Percentiles rank a stretch among this genome's conserved stretches.
Conservation (phyloP, 768 basidiomycete species). For the Trametes cinnabarina region DNA sequence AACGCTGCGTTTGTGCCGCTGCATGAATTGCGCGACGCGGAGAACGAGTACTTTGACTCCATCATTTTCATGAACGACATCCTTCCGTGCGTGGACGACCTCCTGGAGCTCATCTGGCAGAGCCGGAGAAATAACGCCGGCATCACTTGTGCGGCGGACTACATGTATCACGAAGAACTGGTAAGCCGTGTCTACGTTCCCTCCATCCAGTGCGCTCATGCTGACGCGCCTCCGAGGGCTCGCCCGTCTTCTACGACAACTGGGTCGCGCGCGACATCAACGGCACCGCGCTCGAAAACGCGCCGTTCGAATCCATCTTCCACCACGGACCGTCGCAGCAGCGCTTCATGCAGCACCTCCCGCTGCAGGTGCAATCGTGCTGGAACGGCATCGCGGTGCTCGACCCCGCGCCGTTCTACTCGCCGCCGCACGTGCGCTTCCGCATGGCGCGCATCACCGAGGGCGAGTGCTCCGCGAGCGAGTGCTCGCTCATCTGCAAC, state of each 20-base stretch:
- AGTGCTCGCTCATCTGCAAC: constrained; percentile 97
- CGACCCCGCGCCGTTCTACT: constrained; percentile 95
- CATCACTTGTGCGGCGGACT: constrained; percentile 97
- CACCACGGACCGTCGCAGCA: constrained; percentile 73
- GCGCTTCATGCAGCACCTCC: constrained; percentile 89
- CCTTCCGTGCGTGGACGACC: constrained; percentile 94
- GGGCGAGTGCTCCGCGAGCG: constrained; percentile 90
- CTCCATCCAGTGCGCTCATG: not conserved
- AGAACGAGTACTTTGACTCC: constrained; percentile 93
- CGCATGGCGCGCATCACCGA: constrained; percentile 90
- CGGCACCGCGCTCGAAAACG: constrained; percentile 96
- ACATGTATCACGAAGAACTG: constrained; percentile 98
- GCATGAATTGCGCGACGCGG: constrained; percentile 87
- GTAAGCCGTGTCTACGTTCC: constrained; percentile 39
- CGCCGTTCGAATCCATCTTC: constrained; percentile 93
- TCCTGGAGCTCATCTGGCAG: constrained; percentile 98
- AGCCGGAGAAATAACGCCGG: constrained; percentile 90
- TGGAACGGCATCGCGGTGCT: constrained; percentile 98
- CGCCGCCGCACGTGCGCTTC: constrained; percentile 87
- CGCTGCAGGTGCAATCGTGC: constrained; percentile 94
- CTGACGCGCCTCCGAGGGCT: constrained; percentile 39
- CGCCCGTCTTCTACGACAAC: constrained; percentile 96
- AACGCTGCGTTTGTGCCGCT: constrained; percentile 96
- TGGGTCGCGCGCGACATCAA: constrained; percentile 99
- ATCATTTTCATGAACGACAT: constrained; percentile 99